Percentiles rank a stretch among this genome's conserved stretches.
Evolutionary conservation across 108 stramenopile species (phyloP).

Genomic region (Nitzschia sp.): DNA sequence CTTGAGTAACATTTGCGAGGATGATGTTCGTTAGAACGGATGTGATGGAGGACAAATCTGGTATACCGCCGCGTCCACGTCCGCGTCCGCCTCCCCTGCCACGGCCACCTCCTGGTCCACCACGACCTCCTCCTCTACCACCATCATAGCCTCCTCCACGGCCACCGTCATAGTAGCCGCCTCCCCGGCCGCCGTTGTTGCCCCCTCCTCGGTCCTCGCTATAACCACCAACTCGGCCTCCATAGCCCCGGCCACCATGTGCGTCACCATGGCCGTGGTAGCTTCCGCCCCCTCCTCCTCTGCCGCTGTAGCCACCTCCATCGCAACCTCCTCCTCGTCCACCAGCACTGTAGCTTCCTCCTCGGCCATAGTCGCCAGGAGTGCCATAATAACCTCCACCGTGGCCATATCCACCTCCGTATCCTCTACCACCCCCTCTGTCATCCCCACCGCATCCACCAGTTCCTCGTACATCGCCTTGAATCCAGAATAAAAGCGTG

Average conservation of each 20-base stretch:
- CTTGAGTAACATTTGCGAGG: slow-evolving; percentile 30
- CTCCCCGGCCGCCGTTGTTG: neutral
- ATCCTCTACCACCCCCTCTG: neutral
- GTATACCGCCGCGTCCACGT: slow-evolving; percentile 26
- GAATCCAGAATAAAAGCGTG: no score
- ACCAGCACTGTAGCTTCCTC: neutral
- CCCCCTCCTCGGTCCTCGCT: neutral
- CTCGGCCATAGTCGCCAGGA: neutral
- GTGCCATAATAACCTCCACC: neutral
- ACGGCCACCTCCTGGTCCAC: slow-evolving; percentile 24
- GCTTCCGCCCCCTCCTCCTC: slow-evolving; percentile 7
- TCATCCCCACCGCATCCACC: neutral
- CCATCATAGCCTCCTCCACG: slow-evolving; percentile 24
- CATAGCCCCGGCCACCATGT: neutral
- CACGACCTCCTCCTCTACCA: slow-evolving; percentile 19
- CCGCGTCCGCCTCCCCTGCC: slow-evolving; percentile 24
- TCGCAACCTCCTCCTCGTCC: neutral
- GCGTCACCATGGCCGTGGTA: neutral
- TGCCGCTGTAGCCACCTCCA: neutral
- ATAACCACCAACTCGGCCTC: neutral
- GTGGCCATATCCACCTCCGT: neutral
- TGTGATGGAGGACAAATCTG: slow-evolving; percentile 32
- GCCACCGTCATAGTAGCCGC: slow-evolving; percentile 5
- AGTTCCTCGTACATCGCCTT: neutral
- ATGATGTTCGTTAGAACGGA: slow-evolving; percentile 41